Conservation (phyloP, 1,284 basidiomycete genomes). For the Trichosporon inkin region DNA sequence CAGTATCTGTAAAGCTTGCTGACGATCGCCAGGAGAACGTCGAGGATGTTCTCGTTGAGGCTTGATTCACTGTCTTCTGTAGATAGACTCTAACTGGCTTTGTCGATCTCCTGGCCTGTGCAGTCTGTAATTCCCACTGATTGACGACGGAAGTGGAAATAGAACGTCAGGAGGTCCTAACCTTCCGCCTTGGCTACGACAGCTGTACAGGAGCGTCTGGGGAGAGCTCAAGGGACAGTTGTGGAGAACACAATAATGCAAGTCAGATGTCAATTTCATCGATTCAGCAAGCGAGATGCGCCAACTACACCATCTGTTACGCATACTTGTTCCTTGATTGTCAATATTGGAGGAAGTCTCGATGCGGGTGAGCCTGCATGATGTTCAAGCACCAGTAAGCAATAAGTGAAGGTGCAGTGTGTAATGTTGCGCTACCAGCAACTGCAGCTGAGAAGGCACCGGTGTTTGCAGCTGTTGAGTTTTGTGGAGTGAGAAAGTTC, state of each 20-base stretch:
- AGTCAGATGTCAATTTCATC: too few species aligned
- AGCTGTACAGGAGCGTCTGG: too few species aligned
- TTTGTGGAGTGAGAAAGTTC: not conserved
- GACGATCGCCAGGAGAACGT: constrained; percentile 36
- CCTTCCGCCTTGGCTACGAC: not conserved
- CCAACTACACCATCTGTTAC: too few species aligned
- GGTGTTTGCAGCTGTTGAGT: too few species aligned
- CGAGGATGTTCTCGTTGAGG: constrained; percentile 25
- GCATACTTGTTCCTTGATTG: too few species aligned
- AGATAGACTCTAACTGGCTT: not conserved
- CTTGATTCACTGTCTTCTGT: not conserved
- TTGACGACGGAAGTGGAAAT: not conserved
- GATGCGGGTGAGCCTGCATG: too few species aligned
- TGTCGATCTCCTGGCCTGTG: not conserved
- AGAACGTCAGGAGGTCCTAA: not conserved
- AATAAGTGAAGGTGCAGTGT: too few species aligned
- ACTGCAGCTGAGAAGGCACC: not conserved
- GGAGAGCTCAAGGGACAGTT: too few species aligned
- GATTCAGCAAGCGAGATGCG: too few species aligned
- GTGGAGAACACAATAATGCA: too few species aligned
- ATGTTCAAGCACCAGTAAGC: too few species aligned
- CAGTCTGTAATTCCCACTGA: not conserved
- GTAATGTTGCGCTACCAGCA: not conserved
- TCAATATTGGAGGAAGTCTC: too few species aligned
- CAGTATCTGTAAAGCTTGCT: not conserved